Conservation (phyloP, 352 stramenopile genomes). For the Globisporangium sylvaticum region DNA sequence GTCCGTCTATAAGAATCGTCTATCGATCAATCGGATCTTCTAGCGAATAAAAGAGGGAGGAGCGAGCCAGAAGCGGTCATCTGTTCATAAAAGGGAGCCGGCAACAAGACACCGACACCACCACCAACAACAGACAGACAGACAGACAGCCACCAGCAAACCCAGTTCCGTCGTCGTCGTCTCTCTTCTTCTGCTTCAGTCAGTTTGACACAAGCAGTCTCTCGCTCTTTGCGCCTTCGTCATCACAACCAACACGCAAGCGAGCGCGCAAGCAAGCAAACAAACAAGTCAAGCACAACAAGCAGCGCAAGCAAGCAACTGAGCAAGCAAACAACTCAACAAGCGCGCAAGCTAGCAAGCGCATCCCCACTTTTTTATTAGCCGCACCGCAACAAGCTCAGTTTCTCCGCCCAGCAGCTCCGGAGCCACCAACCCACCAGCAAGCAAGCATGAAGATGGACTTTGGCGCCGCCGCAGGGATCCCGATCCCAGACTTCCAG, state of each 20-base stretch:
- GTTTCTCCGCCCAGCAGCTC: background rate
- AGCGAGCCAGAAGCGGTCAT: slow-evolving; percentile 11
- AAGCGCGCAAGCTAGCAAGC: slow-evolving; percentile 1
- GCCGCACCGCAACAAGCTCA: slow-evolving; percentile 2
- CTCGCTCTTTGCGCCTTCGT: slow-evolving; percentile 1
- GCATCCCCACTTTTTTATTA: slow-evolving; percentile 6
- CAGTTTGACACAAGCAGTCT: slow-evolving; percentile 4
- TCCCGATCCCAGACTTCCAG: slow-evolving; percentile 3
- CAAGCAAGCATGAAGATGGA: slow-evolving; percentile 14
- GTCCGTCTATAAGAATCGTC: slow-evolving; percentile 1
- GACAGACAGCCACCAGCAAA: background rate
- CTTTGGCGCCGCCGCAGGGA: slow-evolving; percentile 6
- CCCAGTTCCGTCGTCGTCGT: background rate
- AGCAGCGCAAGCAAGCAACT: background rate
- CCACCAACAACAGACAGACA: background rate
- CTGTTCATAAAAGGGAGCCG: slow-evolving; percentile 7
- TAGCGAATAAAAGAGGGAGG: background rate
- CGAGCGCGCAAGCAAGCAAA: background rate
- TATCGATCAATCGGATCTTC: background rate
- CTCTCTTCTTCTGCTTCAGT: slow-evolving; percentile 7
- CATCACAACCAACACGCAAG: slow-evolving; percentile 3
- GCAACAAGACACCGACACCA: slow-evolving; percentile 3
- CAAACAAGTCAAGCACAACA: background rate
- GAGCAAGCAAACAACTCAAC: slow-evolving; percentile 2
- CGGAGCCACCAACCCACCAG: background rate